Evolutionary conservation across 2,329 filamentous ascomycete genomes (phyloP).

Genomic region (Onygena corvina): DNA sequence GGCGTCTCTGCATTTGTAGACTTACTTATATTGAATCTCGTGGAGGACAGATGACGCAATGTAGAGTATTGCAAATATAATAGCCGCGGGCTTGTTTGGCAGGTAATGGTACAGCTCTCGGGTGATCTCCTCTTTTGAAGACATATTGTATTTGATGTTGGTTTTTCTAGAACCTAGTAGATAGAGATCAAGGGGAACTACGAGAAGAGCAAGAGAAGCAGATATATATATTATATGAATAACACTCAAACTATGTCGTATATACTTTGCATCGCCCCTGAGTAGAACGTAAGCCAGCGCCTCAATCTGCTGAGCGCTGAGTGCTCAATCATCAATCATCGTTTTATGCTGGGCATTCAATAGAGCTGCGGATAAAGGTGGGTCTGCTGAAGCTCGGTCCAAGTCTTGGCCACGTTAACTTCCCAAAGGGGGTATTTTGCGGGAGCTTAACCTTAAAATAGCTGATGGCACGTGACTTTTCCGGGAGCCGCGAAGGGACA

Average conservation of each 20-base stretch:
- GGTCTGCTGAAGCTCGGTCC: not conserved
- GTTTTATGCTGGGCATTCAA: not conserved
- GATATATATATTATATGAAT: no score
- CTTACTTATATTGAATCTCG: conserved; percentile 5
- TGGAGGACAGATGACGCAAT: conserved; percentile 2
- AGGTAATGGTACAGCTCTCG: conserved; percentile 5
- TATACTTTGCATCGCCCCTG: no score
- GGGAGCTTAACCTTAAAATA: conserved; percentile 3
- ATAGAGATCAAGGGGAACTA: no score
- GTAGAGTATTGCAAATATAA: conserved; percentile 7
- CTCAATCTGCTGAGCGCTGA: not conserved
- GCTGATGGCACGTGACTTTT: not conserved
- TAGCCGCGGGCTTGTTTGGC: conserved; percentile 1
- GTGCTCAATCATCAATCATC: no score
- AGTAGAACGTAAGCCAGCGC: no score
- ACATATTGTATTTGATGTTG: no score
- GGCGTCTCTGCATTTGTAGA: not conserved
- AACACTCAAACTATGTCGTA: no score
- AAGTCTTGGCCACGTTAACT: not conserved
- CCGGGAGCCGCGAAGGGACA: not conserved
- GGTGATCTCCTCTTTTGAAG: not conserved
- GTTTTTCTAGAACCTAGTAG: no score
- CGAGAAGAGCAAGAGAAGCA: no score
- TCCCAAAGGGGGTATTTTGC: not conserved
- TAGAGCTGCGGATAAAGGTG: conserved; percentile 1